Base-by-base conservation (phyloP, 306 rosid species). In the Cicer judaicum region DNA sequence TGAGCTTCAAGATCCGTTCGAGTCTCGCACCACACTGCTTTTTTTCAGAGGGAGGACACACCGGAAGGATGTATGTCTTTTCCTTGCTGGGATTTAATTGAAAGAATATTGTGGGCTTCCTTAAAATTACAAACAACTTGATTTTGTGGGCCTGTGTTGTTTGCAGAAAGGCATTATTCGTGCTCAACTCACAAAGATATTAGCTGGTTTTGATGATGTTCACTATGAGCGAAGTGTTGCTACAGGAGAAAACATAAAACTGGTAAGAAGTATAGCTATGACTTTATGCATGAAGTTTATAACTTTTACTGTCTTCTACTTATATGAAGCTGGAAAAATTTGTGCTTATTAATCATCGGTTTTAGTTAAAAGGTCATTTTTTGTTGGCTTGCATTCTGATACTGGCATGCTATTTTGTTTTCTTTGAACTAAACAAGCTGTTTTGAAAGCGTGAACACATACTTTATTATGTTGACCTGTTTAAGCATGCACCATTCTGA, bases 151-250 rank as follows among this genome's bases (percentile, higher is more conserved):
- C 66, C 6, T 78, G 62, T 81, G 68, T 4, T 82, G 84, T 72
- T 70, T 85, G 79, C 89, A 92, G 99, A 93, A 95, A 81, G 99
- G 99, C 81, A 83, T 92, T 75, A 84, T 92, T 59, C 96, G 98
- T 12, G 96, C 81, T 82, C 92, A 86, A 86, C 84, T 95, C 68
- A 90, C 90, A 18, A 95, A 90, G 78, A 78, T 90, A 71, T 83
- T 92, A 77, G 68, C 87, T 74, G 96, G 96, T 50, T 76, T 87
- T 70, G 89, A 87, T 43, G 96, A 92, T 80, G 92, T 94, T 84
- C 96, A 88, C 81, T 92, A 92, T 12, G 97, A 92, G 84, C 82
- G 86, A 47, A 94, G 99, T 63, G 48, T 86, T 78, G 98, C 99
- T 14, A 89, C 97, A 1, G 87, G 81, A 78, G 92, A 90, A 80